Percentiles rank a stretch among this genome's conserved stretches.
These are phyloP conservation scores for Yarrowia sp. DNA, from an alignment of 805 yeast genomes.

Conservation along the genomic window DNA sequence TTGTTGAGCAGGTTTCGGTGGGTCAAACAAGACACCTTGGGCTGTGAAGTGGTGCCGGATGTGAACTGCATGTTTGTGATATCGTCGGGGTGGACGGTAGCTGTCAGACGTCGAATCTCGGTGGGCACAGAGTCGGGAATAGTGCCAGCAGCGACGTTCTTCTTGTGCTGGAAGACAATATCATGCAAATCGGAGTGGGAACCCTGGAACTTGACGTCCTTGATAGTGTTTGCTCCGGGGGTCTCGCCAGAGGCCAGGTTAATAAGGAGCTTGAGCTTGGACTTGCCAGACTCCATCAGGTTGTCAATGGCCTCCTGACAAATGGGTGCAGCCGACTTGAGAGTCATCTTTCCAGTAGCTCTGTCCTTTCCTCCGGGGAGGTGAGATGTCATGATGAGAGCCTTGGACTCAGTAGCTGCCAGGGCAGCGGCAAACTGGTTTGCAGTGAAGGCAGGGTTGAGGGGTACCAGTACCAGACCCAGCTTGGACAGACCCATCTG, in stretches of 20 bases:
- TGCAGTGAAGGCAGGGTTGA: slow-evolving; percentile 37
- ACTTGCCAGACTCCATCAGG: background rate
- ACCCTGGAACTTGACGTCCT: slow-evolving; percentile 15
- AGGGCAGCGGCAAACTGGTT: slow-evolving; percentile 35
- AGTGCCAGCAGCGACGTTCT: background rate
- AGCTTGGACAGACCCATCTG: slow-evolving; percentile 36
- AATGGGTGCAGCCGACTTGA: slow-evolving; percentile 12
- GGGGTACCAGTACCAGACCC: slow-evolving; percentile 37
- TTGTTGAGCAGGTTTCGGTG: slow-evolving; percentile 36
- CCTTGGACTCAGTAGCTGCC: slow-evolving; percentile 31
- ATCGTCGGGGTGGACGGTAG: slow-evolving; percentile 29
- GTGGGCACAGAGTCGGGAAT: background rate
- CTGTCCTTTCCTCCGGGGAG: slow-evolving; percentile 12
- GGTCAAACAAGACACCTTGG: slow-evolving; percentile 36
- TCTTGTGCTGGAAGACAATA: background rate
- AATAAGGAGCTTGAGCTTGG: slow-evolving; percentile 3
- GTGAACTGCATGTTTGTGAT: slow-evolving; percentile 39
- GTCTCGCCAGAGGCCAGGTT: slow-evolving; percentile 19
- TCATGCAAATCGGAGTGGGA: slow-evolving; percentile 19
- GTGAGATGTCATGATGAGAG: slow-evolving; percentile 31
- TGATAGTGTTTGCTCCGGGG: slow-evolving; percentile 14
- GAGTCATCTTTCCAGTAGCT: slow-evolving; percentile 17
- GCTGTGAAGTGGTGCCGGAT: slow-evolving; percentile 38
- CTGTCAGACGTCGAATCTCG: slow-evolving; percentile 12
- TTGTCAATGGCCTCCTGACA: slow-evolving; percentile 14